Evolutionary conservation across 495 filamentous ascomycete species (phyloP), one percentile per base, ranked within the genome.

Genomic region (Aspergillus homomorphus): DNA sequence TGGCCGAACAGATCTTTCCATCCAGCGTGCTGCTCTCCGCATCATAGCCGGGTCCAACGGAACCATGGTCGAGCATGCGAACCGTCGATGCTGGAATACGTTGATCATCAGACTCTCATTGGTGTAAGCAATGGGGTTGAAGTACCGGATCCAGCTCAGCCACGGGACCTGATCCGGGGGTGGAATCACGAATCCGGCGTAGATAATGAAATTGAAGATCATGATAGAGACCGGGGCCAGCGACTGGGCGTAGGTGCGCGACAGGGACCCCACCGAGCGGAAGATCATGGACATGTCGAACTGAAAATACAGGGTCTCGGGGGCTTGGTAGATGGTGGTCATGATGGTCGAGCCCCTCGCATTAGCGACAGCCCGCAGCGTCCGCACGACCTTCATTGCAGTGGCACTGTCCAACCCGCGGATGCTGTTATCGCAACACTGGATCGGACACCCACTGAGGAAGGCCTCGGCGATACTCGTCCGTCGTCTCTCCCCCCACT

Each of bases 31-130:
- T 4, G 26, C 3, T 28, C 26, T 9, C 4, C 26, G 3, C 4
- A 9, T 70, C 61, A 91, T 91, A 0, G 77, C 80, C 21, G 79
- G 76, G 0, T 87, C 88, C 30, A 74, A 76, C 0, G 89, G 89
- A 22, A 92, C 73, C 7, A 92, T 73, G 21, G 74, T 69, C 0
- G 81, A 82, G 58, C 89, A 92, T 6, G 74, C 82, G 65, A 93
- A 70, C 18, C 84, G 78, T 24, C 86, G 74, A 4, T 77, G 60
- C 15, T 76, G 76, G 65, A 94, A 94, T 67, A 93, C 91, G 60
- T 94, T 94, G 61, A 89, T 84, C 89, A 93, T 93, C 70, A 96
- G 62, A 0, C 82, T 74, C 8, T 84, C 80, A 69, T 93, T 93
- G 0, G 85, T 82, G 3, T 92, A 78, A 38, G 88, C 89, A 6